Percentiles rank a stretch among this genome's conserved stretches.
phyloP scores from a whole-genome alignment of 2,329 filamentous ascomycete genomes.

The Botrytis aclada region DNA sequence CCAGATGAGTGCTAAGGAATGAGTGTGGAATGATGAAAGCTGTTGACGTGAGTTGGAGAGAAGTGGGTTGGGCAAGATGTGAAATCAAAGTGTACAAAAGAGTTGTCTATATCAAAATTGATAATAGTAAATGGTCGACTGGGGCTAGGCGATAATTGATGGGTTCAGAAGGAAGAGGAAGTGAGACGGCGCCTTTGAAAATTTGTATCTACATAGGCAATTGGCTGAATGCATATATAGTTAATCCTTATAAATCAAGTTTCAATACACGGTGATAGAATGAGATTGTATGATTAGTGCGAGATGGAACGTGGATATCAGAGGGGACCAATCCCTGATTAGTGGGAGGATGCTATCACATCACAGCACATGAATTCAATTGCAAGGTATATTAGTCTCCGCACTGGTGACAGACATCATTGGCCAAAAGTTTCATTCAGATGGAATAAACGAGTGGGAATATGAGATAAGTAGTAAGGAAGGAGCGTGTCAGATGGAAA shows the following conservation, averaged over 20 bases:
- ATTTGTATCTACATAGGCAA: not conserved
- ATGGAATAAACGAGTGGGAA: not conserved
- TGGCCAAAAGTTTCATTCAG: not conserved
- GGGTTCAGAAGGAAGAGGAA: not conserved
- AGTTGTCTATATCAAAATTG: not conserved
- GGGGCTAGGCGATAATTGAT: not conserved
- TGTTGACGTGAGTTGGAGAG: not conserved
- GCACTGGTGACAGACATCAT: not conserved
- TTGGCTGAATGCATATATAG: not conserved
- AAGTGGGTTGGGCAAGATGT: not conserved
- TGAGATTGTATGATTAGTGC: not conserved
- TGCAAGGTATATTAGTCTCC: not conserved
- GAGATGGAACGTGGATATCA: not conserved
- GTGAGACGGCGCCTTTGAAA: not conserved
- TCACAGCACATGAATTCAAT: no score
- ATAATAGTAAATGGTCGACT: not conserved
- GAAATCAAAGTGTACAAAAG: not conserved
- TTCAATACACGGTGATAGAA: not conserved
- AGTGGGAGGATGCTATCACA: not conserved
- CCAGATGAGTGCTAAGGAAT: constrained; percentile 58
- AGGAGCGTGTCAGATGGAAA: not conserved
- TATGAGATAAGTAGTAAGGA: not conserved
- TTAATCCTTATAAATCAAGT: not conserved
- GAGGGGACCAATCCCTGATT: not conserved
- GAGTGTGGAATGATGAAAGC: constrained; percentile 40